phyloP scores from a whole-genome alignment of 2,329 filamentous ascomycete species.

The Monosporascus sp. region DNA sequence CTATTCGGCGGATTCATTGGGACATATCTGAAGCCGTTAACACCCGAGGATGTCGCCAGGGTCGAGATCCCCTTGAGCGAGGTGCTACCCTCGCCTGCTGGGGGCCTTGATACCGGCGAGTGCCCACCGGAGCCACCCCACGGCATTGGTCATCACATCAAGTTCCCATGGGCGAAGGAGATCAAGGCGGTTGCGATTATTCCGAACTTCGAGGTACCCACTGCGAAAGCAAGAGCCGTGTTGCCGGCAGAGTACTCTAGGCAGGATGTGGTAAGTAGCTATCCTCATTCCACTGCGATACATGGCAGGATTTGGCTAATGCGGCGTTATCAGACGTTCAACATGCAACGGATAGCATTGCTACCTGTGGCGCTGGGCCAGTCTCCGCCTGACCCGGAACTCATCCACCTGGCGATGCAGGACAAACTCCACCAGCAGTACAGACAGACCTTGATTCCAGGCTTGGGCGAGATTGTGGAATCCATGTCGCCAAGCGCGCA shows the following conservation, averaged over 20 bases:
- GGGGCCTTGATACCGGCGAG: conserved; percentile 84
- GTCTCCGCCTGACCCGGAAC: conserved; percentile 83
- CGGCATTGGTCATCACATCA: conserved; percentile 93
- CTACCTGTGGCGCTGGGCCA: conserved; percentile 84
- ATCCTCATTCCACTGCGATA: background rate
- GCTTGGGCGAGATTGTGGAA: conserved; percentile 82
- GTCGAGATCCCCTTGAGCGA: conserved; percentile 93
- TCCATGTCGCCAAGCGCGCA: conserved; percentile 86
- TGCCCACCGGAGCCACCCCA: conserved; percentile 82
- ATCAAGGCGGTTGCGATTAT: conserved; percentile 98
- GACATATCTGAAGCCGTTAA: conserved; percentile 89
- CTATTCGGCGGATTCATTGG: conserved; percentile 96
- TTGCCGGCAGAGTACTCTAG: conserved; percentile 75
- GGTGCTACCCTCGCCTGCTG: conserved; percentile 83
- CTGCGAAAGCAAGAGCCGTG: conserved; percentile 81
- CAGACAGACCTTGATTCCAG: conserved; percentile 84
- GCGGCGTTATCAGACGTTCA: conserved; percentile 60
- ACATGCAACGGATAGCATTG: conserved; percentile 88
- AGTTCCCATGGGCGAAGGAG: conserved; percentile 87
- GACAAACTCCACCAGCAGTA: conserved; percentile 98
- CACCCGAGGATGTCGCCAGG: conserved; percentile 81
- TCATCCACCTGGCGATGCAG: conserved; percentile 98
- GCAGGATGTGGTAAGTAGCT: conserved; percentile 66
- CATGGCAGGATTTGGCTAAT: conserved; percentile 9
- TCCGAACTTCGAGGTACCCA: conserved; percentile 92